phyloP scores from a whole-genome alignment of 1,284 basidiomycete genomes.

The Cutaneotrichosporon cavernicola region DNA sequence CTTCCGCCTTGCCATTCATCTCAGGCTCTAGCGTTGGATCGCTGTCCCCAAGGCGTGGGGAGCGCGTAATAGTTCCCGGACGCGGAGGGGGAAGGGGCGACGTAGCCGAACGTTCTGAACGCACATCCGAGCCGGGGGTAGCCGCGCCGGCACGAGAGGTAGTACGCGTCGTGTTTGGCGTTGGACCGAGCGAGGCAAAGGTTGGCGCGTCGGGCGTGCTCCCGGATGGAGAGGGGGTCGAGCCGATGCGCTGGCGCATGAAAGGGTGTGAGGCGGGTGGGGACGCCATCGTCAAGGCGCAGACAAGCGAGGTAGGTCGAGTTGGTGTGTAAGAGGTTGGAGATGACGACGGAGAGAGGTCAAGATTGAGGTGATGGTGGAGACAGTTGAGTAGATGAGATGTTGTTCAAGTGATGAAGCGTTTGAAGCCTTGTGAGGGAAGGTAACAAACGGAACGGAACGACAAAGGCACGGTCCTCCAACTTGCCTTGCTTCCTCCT shows the following conservation, averaged over 20 bases:
- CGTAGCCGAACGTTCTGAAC: constrained; percentile 1
- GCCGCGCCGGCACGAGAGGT: not conserved
- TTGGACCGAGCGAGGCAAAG: not conserved
- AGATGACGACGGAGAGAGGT: not conserved
- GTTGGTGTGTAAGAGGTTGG: not conserved
- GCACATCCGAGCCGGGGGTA: constrained; percentile 6
- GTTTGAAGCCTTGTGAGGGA: too few species aligned
- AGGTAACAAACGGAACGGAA: too few species aligned
- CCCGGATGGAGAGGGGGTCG: constrained; percentile 5
- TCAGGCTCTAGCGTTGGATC: not conserved
- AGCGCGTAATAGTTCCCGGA: not conserved
- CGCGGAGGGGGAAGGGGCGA: constrained; percentile 7
- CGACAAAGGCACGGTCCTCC: too few species aligned
- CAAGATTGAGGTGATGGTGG: too few species aligned
- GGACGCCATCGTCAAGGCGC: constrained; percentile 10
- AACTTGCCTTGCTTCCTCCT: too few species aligned
- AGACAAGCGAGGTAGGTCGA: not conserved
- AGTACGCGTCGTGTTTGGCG: not conserved
- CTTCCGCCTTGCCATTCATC: not conserved
- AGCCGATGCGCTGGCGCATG: constrained; percentile 20
- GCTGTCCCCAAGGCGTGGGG: not conserved
- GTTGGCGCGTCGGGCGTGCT: not conserved
- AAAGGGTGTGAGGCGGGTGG: constrained; percentile 26
- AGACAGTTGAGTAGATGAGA: too few species aligned
- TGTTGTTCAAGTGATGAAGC: too few species aligned